Percentiles rank a stretch among this genome's conserved stretches.
These are phyloP conservation scores for Omphalotus guepiniiformis DNA, from an alignment of 768 basidiomycete species.

Conservation along the genomic window DNA sequence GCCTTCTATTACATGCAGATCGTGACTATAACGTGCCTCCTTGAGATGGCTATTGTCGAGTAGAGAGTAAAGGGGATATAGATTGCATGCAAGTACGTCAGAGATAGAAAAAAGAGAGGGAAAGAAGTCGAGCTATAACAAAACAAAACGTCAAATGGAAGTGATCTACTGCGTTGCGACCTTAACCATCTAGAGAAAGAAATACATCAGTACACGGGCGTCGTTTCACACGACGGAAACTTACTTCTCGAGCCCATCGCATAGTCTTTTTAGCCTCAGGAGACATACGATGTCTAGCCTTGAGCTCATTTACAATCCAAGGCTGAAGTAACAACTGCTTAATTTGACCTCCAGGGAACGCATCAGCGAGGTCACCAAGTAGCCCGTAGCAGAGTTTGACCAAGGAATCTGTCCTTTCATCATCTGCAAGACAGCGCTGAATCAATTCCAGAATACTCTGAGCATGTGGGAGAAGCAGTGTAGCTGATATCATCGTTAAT, in stretches of 20 bases:
- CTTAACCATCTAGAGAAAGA: slow-evolving; percentile 63
- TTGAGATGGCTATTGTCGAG: slow-evolving; percentile 57
- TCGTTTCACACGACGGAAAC: slow-evolving; percentile 16
- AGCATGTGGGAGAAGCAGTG: slow-evolving; percentile 65
- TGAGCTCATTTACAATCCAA: slow-evolving; percentile 75
- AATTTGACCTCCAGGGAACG: slow-evolving; percentile 77
- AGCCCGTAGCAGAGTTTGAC: slow-evolving; percentile 78
- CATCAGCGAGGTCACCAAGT: slow-evolving; percentile 89
- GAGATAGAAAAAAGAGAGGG: slow-evolving; percentile 10
- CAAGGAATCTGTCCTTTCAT: slow-evolving; percentile 78
- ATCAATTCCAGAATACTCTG: slow-evolving; percentile 75
- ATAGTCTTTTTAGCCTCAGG: slow-evolving; percentile 82
- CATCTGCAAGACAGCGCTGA: slow-evolving; percentile 71
- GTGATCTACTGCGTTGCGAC: slow-evolving; percentile 66
- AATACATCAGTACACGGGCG: neutral
- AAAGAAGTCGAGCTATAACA: slow-evolving; percentile 15
- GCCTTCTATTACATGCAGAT: slow-evolving; percentile 58
- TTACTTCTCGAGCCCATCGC: slow-evolving; percentile 91
- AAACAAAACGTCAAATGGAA: slow-evolving; percentile 22
- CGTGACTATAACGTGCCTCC: slow-evolving; percentile 59
- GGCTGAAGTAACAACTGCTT: slow-evolving; percentile 73
- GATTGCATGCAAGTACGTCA: slow-evolving; percentile 11
- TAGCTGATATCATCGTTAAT: slow-evolving; percentile 24
- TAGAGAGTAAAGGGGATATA: slow-evolving; percentile 26
- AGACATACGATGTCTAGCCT: slow-evolving; percentile 68